Conservation (phyloP, 306 rosid genomes). For the barrel medic (Medicago truncatula) region DNA sequence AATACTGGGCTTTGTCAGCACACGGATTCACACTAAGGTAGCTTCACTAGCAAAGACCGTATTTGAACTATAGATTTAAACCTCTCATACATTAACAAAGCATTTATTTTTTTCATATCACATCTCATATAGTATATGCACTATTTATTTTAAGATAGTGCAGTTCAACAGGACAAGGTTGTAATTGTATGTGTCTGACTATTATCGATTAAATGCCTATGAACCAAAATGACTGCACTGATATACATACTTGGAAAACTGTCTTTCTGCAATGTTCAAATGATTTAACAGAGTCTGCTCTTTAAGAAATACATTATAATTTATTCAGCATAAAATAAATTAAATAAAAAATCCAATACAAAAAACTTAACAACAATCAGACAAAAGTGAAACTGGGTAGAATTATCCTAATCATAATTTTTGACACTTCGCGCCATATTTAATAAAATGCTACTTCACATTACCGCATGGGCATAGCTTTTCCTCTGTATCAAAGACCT, state of each 20-base stretch:
- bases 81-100: conserved; percentile 19
- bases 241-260: neutral
- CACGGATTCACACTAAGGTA: no score
- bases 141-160: neutral
- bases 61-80: no score
- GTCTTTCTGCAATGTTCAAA: conserved; percentile 16
- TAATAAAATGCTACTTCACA: neutral
- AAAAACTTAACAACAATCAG: conserved; percentile 9
- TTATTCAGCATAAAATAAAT: conserved; percentile 22
- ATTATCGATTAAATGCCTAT: conserved; percentile 1
- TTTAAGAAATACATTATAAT: conserved; percentile 1
- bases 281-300: conserved; percentile 1
- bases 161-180: conserved; percentile 16
- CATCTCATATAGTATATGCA: conserved; percentile 1
- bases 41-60: no score
- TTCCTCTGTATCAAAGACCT: neutral
- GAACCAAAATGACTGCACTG: conserved; percentile 24
- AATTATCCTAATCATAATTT: neutral
- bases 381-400: neutral
- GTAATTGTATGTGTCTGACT: conserved; percentile 9
- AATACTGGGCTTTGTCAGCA: no score
- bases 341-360: conserved; percentile 19
- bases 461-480: no score
- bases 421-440: conserved; percentile 11
- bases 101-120: neutral